phyloP scores from a whole-genome alignment of 2,329 filamentous ascomycete genomes.

The Phyllosticta citribraziliensis region DNA sequence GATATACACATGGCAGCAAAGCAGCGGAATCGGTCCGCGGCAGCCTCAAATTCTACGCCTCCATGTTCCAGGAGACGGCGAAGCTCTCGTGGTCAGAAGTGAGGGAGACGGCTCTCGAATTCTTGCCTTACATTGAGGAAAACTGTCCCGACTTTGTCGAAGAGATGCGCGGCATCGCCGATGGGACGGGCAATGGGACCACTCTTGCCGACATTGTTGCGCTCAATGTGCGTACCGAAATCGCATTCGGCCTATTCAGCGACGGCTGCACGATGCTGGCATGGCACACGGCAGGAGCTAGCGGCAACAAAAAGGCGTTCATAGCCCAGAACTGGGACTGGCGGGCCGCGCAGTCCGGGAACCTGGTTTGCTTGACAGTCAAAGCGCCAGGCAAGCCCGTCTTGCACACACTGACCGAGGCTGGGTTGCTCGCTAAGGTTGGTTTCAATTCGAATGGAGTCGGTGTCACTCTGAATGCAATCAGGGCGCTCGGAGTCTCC shows the following conservation, averaged over 20 bases:
- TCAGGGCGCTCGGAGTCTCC: constrained; percentile 47
- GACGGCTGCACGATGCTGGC: constrained; percentile 49
- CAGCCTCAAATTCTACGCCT: constrained; percentile 38
- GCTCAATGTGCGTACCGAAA: constrained; percentile 49
- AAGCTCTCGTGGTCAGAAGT: constrained; percentile 39
- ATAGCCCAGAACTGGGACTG: constrained; percentile 55
- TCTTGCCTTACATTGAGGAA: constrained; percentile 34
- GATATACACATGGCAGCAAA: constrained; percentile 35
- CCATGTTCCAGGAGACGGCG: constrained; percentile 38
- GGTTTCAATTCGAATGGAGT: constrained; percentile 52
- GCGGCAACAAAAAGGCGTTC: constrained; percentile 22
- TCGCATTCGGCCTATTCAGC: constrained; percentile 46
- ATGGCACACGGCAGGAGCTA: constrained; percentile 26
- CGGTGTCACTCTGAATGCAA: constrained; percentile 52
- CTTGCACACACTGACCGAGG: constrained; percentile 50
- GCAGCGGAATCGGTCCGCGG: constrained; percentile 32
- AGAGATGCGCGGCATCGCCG: constrained; percentile 43
- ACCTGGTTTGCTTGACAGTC: constrained; percentile 41
- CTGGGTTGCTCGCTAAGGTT: constrained; percentile 55
- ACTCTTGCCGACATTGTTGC: constrained; percentile 45
- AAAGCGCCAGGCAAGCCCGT: constrained; percentile 34
- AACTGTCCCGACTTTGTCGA: constrained; percentile 35
- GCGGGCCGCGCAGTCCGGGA: constrained; percentile 40
- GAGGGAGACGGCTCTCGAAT: constrained; percentile 35
- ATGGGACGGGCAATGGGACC: constrained; percentile 32